Percentiles rank a stretch among this genome's conserved stretches.
Evolutionary conservation across 257 asterid genomes (phyloP).

Genomic region (Hygrophila difformis): DNA sequence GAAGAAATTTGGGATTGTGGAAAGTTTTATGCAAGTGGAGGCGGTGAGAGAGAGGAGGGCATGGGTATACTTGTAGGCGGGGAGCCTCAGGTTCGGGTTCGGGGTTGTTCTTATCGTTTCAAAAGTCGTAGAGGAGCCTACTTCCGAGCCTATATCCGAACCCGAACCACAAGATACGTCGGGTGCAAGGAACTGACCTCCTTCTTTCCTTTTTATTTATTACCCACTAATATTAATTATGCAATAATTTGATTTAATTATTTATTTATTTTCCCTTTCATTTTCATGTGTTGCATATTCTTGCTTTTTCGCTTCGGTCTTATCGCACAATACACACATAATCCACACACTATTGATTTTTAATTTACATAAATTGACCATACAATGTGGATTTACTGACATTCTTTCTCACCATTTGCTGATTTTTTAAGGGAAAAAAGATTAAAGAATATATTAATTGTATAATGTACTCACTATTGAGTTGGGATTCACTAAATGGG

Average conservation of each 20-base stretch:
- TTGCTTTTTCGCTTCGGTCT: slow-evolving; percentile 20
- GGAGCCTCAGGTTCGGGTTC: not conserved
- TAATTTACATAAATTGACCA: too few species aligned
- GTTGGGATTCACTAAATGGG: too few species aligned
- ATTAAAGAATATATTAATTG: too few species aligned
- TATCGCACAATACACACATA: slow-evolving; percentile 14
- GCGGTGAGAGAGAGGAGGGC: slow-evolving; percentile 22
- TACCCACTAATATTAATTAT: too few species aligned
- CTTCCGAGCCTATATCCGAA: slow-evolving; percentile 48
- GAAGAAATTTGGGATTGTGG: slow-evolving; percentile 23
- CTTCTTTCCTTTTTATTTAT: slow-evolving; percentile 38
- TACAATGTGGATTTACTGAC: too few species aligned
- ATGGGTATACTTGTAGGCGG: slow-evolving; percentile 35
- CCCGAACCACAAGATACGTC: slow-evolving; percentile 47
- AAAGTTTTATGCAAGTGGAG: slow-evolving; percentile 37
- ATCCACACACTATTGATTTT: too few species aligned
- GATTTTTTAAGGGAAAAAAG: too few species aligned
- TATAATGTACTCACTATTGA: too few species aligned
- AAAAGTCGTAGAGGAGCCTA: slow-evolving; percentile 30
- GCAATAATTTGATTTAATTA: not conserved
- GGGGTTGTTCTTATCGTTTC: slow-evolving; percentile 53
- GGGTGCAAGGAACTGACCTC: slow-evolving; percentile 67
- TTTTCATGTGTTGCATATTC: slow-evolving; percentile 39
- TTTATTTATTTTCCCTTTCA: slow-evolving; percentile 39
- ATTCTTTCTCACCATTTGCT: too few species aligned